Evolutionary conservation across 1,284 basidiomycete species (phyloP).

Genomic region (Trametes polyzona): DNA sequence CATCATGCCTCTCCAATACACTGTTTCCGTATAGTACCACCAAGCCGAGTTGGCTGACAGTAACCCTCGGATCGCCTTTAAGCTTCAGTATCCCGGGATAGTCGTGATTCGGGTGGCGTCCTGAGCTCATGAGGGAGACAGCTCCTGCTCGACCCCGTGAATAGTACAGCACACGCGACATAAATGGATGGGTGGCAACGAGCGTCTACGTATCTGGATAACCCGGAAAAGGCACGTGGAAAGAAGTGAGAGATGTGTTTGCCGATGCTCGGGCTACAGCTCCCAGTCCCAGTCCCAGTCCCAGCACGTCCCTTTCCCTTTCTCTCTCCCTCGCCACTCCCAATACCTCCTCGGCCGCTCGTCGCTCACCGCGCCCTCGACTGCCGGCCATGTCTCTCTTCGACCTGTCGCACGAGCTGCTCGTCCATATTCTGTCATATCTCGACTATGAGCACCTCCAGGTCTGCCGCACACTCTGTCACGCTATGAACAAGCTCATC

Average conservation of each 20-base stretch:
- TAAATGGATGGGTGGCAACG: too few relatives aligned
- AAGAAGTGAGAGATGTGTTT: neutral
- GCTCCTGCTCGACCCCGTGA: too few relatives aligned
- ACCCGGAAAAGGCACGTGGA: neutral
- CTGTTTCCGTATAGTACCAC: neutral
- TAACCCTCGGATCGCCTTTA: too few relatives aligned
- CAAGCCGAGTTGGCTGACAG: too few relatives aligned
- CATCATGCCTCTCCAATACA: neutral
- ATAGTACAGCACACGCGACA: too few relatives aligned
- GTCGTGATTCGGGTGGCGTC: too few relatives aligned
- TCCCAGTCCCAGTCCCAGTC: neutral
- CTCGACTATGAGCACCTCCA: conserved; percentile 37
- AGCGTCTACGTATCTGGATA: neutral
- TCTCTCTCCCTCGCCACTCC: neutral
- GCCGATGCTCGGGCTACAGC: neutral
- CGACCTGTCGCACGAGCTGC: conserved; percentile 43
- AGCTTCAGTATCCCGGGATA: too few relatives aligned
- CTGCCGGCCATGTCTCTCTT: conserved; percentile 25
- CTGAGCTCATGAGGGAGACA: too few relatives aligned
- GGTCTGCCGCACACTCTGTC: conserved; percentile 33
- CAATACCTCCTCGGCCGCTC: neutral
- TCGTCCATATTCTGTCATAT: conserved; percentile 39
- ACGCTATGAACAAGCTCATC: conserved; percentile 35
- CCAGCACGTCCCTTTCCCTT: neutral
- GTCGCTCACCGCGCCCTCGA: neutral